These are phyloP conservation scores for Panaeolus cyanescens DNA, from an alignment of 768 basidiomycete species.

Conservation along the genomic window DNA sequence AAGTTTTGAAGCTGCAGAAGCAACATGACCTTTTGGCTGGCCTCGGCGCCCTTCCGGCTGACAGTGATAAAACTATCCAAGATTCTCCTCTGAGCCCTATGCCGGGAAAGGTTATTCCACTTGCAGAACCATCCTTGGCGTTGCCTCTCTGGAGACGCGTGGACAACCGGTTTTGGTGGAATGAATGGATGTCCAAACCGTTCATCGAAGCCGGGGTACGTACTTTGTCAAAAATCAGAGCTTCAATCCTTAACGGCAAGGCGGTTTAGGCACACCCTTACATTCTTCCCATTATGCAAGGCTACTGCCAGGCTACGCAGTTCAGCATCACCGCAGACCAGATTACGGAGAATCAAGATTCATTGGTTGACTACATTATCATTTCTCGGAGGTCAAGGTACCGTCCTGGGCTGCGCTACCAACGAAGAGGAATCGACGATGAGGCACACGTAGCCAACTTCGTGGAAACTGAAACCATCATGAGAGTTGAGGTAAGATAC, in stretches of 20 bases:
- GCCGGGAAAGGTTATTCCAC: constrained; percentile 43
- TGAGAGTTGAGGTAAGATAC: constrained; percentile 69
- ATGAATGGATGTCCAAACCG: constrained; percentile 82
- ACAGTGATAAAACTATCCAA: constrained; percentile 26
- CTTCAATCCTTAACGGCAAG: constrained; percentile 3
- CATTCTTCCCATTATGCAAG: constrained; percentile 91
- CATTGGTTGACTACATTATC: constrained; percentile 73
- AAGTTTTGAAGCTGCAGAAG: constrained; percentile 54
- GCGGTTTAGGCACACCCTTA: constrained; percentile 71
- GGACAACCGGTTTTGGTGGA: constrained; percentile 95
- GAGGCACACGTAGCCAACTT: constrained; percentile 94
- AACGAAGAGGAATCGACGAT: constrained; percentile 92
- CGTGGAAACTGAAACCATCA: constrained; percentile 91
- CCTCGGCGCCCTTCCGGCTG: constrained; percentile 48
- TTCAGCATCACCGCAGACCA: constrained; percentile 63
- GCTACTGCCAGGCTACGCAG: constrained; percentile 78
- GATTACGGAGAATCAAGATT: constrained; percentile 42
- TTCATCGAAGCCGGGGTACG: constrained; percentile 87
- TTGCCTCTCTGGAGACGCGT: constrained; percentile 92
- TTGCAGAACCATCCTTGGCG: constrained; percentile 73
- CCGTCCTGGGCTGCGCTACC: constrained; percentile 91
- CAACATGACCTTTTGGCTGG: constrained; percentile 62
- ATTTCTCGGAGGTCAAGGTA: constrained; percentile 87
- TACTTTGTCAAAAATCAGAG: not conserved
- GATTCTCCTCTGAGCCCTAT: constrained; percentile 17